A percentile compares a stretch with the other conserved stretches of the same genome.
These are phyloP conservation scores for Butyriboletus loyo DNA, from an alignment of 768 basidiomycete species.

Conservation along the genomic window DNA sequence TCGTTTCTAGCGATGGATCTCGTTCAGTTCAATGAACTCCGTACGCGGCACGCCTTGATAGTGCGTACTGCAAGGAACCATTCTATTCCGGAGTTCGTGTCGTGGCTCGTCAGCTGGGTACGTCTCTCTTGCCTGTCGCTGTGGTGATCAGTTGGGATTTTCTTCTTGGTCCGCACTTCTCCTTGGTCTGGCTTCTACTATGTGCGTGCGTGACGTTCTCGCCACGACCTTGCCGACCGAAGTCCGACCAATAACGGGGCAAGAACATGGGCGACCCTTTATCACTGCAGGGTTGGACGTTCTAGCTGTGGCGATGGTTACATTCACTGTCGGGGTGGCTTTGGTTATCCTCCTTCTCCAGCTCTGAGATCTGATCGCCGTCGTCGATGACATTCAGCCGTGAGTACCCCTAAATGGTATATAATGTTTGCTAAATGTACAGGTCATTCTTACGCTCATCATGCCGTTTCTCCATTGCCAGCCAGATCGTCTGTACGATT, in stretches of 20 bases:
- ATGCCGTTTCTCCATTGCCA: neutral
- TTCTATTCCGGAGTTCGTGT: neutral
- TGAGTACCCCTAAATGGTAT: conserved; percentile 7
- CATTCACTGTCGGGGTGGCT: conserved; percentile 61
- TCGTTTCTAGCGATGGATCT: conserved; percentile 55
- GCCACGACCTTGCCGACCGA: conserved; percentile 75
- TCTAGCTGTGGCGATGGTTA: conserved; percentile 51
- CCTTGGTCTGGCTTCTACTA: conserved; percentile 54
- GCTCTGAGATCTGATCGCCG: conserved; percentile 20
- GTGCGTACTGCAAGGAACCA: conserved; percentile 59
- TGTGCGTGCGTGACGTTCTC: conserved; percentile 57
- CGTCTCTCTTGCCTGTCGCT: neutral
- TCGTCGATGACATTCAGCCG: conserved; percentile 10
- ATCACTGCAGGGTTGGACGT: conserved; percentile 79
- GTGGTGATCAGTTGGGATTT: conserved; percentile 45
- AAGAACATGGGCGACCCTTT: conserved; percentile 75
- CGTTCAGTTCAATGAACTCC: conserved; percentile 65
- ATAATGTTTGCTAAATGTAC: neutral
- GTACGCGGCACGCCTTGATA: conserved; percentile 66
- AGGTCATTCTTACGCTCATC: neutral
- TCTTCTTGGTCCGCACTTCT: conserved; percentile 61
- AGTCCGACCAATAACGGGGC: conserved; percentile 52
- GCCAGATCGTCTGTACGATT: conserved; percentile 14
- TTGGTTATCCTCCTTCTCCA: conserved; percentile 60
- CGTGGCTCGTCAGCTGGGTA: neutral